These are phyloP conservation scores for Megacollybia marginata DNA, from an alignment of 768 basidiomycete genomes.

Conservation along the genomic window DNA sequence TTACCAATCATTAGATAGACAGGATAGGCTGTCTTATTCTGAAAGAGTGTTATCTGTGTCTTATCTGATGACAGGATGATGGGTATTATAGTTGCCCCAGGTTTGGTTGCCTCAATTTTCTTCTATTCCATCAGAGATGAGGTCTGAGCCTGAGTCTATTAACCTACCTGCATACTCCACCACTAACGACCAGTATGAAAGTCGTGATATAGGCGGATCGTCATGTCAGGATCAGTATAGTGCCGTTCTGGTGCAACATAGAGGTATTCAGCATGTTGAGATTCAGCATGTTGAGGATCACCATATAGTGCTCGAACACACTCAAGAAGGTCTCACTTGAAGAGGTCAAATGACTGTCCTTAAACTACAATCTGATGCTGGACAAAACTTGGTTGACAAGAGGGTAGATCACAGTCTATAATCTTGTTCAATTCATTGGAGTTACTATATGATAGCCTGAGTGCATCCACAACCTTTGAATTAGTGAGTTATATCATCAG, in stretches of 20 bases:
- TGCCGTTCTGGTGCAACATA: background rate
- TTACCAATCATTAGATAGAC: constrained; percentile 27
- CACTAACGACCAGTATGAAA: background rate
- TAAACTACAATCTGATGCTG: too few relatives aligned
- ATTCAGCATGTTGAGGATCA: too few relatives aligned
- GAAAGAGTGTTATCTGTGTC: constrained; percentile 18
- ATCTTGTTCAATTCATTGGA: too few relatives aligned
- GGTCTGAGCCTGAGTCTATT: background rate
- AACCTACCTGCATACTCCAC: background rate
- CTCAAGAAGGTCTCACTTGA: too few relatives aligned
- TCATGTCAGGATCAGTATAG: background rate
- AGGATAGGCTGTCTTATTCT: constrained; percentile 23
- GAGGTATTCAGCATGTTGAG: background rate
- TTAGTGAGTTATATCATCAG: too few relatives aligned
- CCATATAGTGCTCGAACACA: too few relatives aligned
- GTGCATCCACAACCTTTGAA: too few relatives aligned
- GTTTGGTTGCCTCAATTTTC: constrained; percentile 5
- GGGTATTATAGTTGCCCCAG: constrained; percentile 13
- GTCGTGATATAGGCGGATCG: background rate
- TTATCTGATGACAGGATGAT: constrained; percentile 26
- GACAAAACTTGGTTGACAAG: too few relatives aligned
- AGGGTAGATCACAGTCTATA: too few relatives aligned
- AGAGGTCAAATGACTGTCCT: too few relatives aligned
- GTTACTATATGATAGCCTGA: too few relatives aligned
- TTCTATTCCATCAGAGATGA: too few relatives aligned